A percentile compares a stretch with the other conserved stretches of the same genome.
Evolutionary conservation across 2,329 filamentous ascomycete genomes (phyloP).

Genomic region (Colletotrichum somersetense): DNA sequence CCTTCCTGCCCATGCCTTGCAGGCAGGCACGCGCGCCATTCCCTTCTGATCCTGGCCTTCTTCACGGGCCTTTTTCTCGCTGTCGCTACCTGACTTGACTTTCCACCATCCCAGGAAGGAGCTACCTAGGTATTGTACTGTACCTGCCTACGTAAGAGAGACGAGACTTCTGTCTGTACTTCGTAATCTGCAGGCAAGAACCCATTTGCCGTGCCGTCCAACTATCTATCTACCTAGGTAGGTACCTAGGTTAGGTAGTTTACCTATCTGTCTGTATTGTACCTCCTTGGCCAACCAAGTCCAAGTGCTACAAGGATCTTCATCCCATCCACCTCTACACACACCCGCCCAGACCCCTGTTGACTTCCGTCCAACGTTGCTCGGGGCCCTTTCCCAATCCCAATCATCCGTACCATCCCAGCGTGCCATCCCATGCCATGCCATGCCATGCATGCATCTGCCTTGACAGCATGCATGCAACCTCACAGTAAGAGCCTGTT

Average conservation of each 20-base stretch:
- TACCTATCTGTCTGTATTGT: too few species aligned
- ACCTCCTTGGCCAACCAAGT: too few species aligned
- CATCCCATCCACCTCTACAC: not conserved
- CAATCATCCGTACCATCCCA: conserved; percentile 1
- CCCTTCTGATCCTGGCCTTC: not conserved
- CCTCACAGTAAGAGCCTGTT: conserved; percentile 21
- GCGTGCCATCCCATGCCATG: not conserved
- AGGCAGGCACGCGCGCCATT: conserved; percentile 4
- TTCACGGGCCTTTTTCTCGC: conserved; percentile 10
- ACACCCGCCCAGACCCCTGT: conserved; percentile 14
- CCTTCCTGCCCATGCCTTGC: not conserved
- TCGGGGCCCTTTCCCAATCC: conserved; percentile 9
- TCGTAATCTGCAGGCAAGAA: too few species aligned
- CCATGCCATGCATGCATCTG: not conserved
- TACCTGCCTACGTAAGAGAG: too few species aligned
- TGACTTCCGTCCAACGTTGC: conserved; percentile 22
- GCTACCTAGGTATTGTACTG: too few species aligned
- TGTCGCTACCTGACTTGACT: conserved; percentile 8
- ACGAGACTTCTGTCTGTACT: too few species aligned
- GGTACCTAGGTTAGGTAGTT: not conserved
- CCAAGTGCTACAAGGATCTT: conserved; percentile 7
- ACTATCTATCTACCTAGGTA: too few species aligned
- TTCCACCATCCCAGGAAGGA: too few species aligned
- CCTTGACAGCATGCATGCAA: conserved; percentile 13
- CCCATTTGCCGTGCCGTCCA: too few species aligned